A percentile compares a stretch with the other conserved stretches of the same genome.
These are phyloP conservation scores for Candida insectalens DNA, from an alignment of 805 yeast species.

Conservation along the genomic window DNA sequence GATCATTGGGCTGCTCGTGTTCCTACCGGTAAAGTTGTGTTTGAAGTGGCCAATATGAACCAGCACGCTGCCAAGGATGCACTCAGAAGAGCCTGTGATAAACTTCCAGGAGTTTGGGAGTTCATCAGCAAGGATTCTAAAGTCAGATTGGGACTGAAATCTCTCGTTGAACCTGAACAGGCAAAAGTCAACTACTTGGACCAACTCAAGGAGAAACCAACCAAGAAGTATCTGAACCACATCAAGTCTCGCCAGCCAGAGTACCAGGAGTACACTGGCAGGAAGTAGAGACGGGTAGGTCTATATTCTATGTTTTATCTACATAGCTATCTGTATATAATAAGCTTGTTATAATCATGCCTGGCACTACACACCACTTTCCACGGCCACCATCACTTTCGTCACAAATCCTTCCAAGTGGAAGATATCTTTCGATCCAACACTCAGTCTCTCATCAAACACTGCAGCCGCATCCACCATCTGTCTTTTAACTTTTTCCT, in stretches of 20 bases:
- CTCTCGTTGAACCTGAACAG: conserved; percentile 32
- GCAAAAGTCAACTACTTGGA: conserved; percentile 41
- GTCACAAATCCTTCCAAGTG: conserved; percentile 95
- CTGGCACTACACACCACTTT: conserved; percentile 20
- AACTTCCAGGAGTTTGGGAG: conserved; percentile 88
- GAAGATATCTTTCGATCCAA: conserved; percentile 84
- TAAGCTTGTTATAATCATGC: not conserved
- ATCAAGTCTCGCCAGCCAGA: conserved; percentile 41
- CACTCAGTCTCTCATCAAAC: conserved; percentile 77
- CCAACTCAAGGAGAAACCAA: conserved; percentile 47
- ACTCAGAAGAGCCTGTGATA: conserved; percentile 79
- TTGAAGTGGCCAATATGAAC: conserved; percentile 73
- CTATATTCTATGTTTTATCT: conserved; percentile 2
- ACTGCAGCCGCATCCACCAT: conserved; percentile 53
- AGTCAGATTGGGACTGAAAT: conserved; percentile 63
- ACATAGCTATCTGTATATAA: conserved; percentile 1
- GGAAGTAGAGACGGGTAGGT: conserved; percentile 9
- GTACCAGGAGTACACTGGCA: conserved; percentile 32
- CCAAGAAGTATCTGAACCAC: conserved; percentile 50
- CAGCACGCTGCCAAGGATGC: conserved; percentile 88
- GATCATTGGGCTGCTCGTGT: conserved; percentile 96
- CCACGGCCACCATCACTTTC: conserved; percentile 70
- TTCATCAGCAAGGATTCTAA: conserved; percentile 56
- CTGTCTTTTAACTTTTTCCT: conserved; percentile 25
- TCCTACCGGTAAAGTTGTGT: conserved; percentile 88